A percentile compares a stretch with the other conserved stretches of the same genome.
Conservation (phyloP, 129 eudicot species). For the Dittrichia graveolens region DNA sequence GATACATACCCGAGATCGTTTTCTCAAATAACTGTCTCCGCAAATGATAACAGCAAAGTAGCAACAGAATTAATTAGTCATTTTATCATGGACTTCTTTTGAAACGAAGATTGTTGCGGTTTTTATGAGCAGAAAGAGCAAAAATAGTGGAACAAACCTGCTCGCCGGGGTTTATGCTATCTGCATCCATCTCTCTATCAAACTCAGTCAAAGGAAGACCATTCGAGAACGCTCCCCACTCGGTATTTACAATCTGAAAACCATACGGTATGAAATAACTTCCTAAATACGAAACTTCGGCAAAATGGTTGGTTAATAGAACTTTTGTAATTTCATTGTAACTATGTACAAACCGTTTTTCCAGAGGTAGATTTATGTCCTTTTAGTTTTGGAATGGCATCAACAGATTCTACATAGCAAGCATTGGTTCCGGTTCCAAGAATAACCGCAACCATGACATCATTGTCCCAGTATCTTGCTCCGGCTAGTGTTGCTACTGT, state of each 20-base stretch:
- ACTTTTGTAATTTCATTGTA: too few species aligned
- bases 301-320: not conserved
- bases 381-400: slow-evolving; percentile 65
- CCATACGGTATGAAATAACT: not conserved
- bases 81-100: not conserved
- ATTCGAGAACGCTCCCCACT: slow-evolving; percentile 87
- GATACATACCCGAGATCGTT: slow-evolving; percentile 90
- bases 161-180: slow-evolving; percentile 82
- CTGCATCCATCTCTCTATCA: slow-evolving; percentile 79
- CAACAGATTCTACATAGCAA: slow-evolving; percentile 67
- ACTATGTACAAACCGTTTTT: slow-evolving; percentile 47
- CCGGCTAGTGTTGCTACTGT: slow-evolving; percentile 91
- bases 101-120: not conserved
- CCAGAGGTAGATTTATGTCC: slow-evolving; percentile 45
- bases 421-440: slow-evolving; percentile 95
- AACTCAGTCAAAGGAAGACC: slow-evolving; percentile 80
- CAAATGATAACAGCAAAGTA: not conserved
- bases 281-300: not conserved
- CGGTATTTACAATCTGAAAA: slow-evolving; percentile 71
- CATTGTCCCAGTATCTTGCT: slow-evolving; percentile 82
- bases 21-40: slow-evolving; percentile 72
- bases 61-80: slow-evolving; percentile 1
- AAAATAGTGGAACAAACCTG: slow-evolving; percentile 47
- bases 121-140: slow-evolving; percentile 2
- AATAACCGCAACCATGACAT: slow-evolving; percentile 87